Base-by-base conservation (phyloP, 257 asterid genomes). In the Orobanche coerulescens region DNA sequence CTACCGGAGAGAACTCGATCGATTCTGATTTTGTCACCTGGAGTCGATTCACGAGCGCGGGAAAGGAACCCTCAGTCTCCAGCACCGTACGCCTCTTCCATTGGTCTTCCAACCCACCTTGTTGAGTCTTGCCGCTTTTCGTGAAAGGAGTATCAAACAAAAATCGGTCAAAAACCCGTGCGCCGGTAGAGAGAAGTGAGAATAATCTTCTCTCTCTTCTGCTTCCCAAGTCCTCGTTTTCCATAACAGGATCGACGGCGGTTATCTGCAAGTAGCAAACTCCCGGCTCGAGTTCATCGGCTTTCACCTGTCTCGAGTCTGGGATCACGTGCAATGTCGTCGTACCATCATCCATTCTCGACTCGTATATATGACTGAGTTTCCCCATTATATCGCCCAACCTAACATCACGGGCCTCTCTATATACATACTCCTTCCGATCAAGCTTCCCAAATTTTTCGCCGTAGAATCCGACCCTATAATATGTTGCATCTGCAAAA, bases 371-470 rank as follows among this genome's bases (percentile, higher is more conserved):
- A 67, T 87, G 99, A 76, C 99, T 93, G n/a, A 93, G 95, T 70
- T 93, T 93, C 80, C 89, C 99, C 99, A 93, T 93, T 74, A 93
- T 86, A 66, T 93, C 99, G 14, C 99, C 99, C 68, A 93, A 64
- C 75, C 99, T 76, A 18, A 93, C 99, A 72, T 93, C 99, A 28
- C 99, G 96, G 49, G 97, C 83, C 79, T 89, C 99, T 71, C 99
- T 77, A 67, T 89, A 93, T 0, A 93, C 95, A 53, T 84, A 93
- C 80, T 89, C 99, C 67, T 83, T 84, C 54, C 86, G 71, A 19
- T 89, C 84, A 1, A 93, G 94, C 82, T 81, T 89, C 69, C 95
- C 94, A 47, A 93, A 89, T 24, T 84, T 93, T 31, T 83, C 94
- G 18, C 97, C 99, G 16, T 93, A 93, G 71, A 93, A 93, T 54